Conservation (phyloP, 1,284 basidiomycete species). For the Meira nashicola region DNA sequence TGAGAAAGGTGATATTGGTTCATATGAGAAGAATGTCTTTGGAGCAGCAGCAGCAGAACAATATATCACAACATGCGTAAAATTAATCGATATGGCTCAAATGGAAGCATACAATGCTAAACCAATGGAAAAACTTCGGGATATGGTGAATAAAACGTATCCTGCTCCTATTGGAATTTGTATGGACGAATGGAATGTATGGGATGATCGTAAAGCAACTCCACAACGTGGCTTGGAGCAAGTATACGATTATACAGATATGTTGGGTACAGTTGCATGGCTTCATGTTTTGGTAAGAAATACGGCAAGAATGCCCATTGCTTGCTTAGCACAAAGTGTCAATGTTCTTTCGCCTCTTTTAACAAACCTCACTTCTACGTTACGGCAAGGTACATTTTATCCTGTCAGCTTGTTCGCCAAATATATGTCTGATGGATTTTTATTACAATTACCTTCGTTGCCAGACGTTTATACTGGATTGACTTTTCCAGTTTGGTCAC, state of each 20-base stretch:
- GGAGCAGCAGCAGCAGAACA: slow-evolving; percentile 55
- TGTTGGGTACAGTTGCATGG: slow-evolving; percentile 63
- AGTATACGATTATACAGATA: slow-evolving; percentile 63
- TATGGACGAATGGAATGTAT: slow-evolving; percentile 65
- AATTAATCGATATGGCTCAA: slow-evolving; percentile 55
- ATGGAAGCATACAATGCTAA: slow-evolving; percentile 20
- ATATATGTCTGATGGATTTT: slow-evolving; percentile 59
- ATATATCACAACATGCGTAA: slow-evolving; percentile 54
- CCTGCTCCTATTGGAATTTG: slow-evolving; percentile 53
- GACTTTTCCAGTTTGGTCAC: slow-evolving; percentile 59
- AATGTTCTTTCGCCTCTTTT: slow-evolving; percentile 61
- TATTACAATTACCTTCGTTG: slow-evolving; percentile 55
- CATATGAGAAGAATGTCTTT: slow-evolving; percentile 57
- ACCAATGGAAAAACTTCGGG: background rate
- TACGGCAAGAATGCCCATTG: slow-evolving; percentile 62
- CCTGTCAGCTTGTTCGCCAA: slow-evolving; percentile 60
- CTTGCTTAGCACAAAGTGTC: slow-evolving; percentile 63
- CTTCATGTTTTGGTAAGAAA: slow-evolving; percentile 65
- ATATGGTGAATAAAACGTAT: slow-evolving; percentile 20
- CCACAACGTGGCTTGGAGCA: slow-evolving; percentile 60
- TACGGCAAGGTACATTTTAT: slow-evolving; percentile 61
- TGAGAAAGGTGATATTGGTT: background rate
- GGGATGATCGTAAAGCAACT: slow-evolving; percentile 57
- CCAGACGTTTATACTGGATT: slow-evolving; percentile 57
- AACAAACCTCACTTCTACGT: slow-evolving; percentile 55